These are phyloP conservation scores for Rhodamnia rubescens DNA, from an alignment of 345 rosid species.

Conservation along the genomic window DNA sequence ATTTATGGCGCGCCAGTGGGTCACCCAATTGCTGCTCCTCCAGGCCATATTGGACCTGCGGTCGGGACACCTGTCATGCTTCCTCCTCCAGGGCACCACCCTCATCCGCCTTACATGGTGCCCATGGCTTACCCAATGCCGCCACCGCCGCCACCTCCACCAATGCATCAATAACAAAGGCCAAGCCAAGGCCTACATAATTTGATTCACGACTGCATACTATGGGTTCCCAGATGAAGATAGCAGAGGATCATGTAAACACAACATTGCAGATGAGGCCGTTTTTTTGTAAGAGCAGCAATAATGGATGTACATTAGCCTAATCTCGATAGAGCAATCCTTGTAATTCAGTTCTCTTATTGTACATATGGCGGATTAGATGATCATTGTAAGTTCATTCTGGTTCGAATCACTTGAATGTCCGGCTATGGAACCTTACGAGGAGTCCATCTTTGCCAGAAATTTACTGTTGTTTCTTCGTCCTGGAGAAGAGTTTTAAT, in stretches of 20 bases:
- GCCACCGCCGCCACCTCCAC: constrained; percentile 12
- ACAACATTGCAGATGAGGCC: background rate
- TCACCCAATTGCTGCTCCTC: constrained; percentile 52
- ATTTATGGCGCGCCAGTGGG: constrained; percentile 73
- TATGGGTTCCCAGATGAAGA: background rate
- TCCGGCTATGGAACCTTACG: background rate
- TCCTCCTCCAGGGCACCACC: constrained; percentile 66
- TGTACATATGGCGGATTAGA: background rate
- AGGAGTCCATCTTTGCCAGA: background rate
- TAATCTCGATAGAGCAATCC: background rate
- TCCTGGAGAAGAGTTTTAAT: background rate
- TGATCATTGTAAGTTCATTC: background rate
- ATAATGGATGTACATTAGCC: background rate
- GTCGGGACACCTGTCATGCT: constrained; percentile 94
- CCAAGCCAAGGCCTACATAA: background rate
- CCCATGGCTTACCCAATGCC: constrained; percentile 69
- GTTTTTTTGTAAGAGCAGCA: background rate
- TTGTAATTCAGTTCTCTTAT: background rate
- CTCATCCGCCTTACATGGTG: constrained; percentile 51
- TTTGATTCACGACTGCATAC: background rate
- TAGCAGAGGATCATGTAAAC: background rate
- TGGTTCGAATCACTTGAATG: background rate
- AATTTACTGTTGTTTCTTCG: background rate
- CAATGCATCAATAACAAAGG: constrained; percentile 43
- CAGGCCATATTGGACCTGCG: constrained; percentile 67